Percentiles rank a stretch among this genome's conserved stretches.
phyloP scores from a whole-genome alignment of 257 asterid genomes.

The Fraxinus excelsior region DNA sequence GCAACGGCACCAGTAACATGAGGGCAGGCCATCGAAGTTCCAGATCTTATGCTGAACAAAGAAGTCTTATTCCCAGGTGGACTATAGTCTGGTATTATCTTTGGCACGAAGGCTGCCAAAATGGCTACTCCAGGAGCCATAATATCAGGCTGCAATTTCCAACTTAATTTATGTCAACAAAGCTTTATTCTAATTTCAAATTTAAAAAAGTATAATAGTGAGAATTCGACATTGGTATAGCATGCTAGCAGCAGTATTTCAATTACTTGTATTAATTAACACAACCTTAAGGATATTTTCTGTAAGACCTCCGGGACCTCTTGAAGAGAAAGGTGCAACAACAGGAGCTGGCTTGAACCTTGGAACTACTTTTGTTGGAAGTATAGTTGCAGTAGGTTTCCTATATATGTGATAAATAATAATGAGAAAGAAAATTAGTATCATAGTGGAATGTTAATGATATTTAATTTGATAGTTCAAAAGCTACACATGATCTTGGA shows the following conservation, averaged over 20 bases:
- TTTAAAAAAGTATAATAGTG: not conserved
- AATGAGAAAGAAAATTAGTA: not conserved
- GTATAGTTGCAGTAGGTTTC: constrained; percentile 62
- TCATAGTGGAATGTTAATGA: not conserved
- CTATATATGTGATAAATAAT: constrained; percentile 25
- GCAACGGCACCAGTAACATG: constrained; percentile 77
- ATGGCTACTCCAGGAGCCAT: constrained; percentile 81
- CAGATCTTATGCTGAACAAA: constrained; percentile 50
- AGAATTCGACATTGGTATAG: too few relatives aligned
- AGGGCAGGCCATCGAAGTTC: constrained; percentile 93
- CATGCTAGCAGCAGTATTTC: too few relatives aligned
- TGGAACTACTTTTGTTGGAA: constrained; percentile 42
- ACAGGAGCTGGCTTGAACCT: constrained; percentile 60
- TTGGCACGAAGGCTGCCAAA: constrained; percentile 55
- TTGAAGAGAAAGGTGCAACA: constrained; percentile 69
- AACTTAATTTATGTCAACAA: not conserved
- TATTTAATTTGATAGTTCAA: too few relatives aligned
- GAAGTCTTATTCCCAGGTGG: constrained; percentile 51
- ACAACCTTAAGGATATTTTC: constrained; percentile 71
- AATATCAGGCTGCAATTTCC: constrained; percentile 61
- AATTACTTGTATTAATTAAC: not conserved
- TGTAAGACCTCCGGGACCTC: constrained; percentile 67
- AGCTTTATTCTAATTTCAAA: too few relatives aligned
- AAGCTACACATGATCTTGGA: too few relatives aligned
- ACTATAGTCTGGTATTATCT: constrained; percentile 22